Evolutionary conservation across 768 basidiomycete species (phyloP), one percentile per base, ranked within the genome.

Genomic region (Xanthoconium stramineum): DNA sequence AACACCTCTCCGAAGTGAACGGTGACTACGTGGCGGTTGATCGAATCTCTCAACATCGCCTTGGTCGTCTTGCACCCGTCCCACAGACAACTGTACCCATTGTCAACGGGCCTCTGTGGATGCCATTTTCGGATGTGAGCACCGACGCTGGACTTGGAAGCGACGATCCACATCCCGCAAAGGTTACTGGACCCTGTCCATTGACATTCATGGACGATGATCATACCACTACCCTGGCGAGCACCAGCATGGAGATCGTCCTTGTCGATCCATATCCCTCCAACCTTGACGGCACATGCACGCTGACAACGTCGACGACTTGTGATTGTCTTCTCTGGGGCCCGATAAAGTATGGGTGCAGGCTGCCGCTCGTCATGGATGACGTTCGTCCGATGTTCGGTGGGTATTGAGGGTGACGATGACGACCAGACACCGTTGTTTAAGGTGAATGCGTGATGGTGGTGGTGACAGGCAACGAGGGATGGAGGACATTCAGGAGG

Each of bases 81-180:
- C 58, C 58, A 59, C 14, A 42, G 28, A 14, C 58, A 59, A 35
- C 8, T 3, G n/a, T 36, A 29, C 19, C 11, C 4, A 39, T 33
- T 24, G 44, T 6, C 24, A 2, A 33, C 11, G 5, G 13, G 45
- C 12, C 3, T 39, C 6, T 46, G 29, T 3, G 0, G 17, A 24
- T 61, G 57, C 60, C 60, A 61, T 24, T 37, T 55, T 6, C 57
- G 53, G 6, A 61, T 36, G 24, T 59, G 60, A 13, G 46, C n/a
- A 3, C 53, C 60, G 11, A 61, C 29, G 3, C 13, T 2, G 17
- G 47, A 10, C 29, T 48, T 55, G 42, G 53, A 47, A 10, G 53
- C 54, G 3, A 50, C 33, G 14, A 61, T 53, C 60, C 58, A 61
- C 54, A 60, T 56, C 4, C 51, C 53, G 10, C 58, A 61, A 0